Evolutionary conservation across 805 yeast species (phyloP), one percentile per base, ranked within the genome.

Genomic region (Starmera caribaea): DNA sequence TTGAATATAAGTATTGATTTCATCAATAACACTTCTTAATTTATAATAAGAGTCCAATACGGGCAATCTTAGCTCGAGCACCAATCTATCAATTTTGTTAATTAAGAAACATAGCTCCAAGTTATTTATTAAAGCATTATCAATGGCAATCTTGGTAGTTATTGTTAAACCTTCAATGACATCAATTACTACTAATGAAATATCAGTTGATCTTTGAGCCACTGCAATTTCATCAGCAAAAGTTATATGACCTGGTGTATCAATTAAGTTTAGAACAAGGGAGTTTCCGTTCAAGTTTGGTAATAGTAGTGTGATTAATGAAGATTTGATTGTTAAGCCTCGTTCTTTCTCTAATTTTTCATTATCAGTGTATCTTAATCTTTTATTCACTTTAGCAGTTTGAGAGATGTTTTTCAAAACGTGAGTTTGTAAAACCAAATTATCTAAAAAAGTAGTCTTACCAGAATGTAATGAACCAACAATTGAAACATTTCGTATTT

Each of bases 171-270:
- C 97, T 55, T 90, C 96, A 1, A 87, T 79, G 1, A 71, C 79
- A 55, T 92, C 98, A n/a, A 90, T 66, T 1, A 86, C 83, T 2
- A 88, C 57, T 0, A 81, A 61, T 0, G 74, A 75, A 2, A 81
- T 75, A 46, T 92, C 97, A 0, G 73, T 71, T 0, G 79, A 64
- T 16, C 74, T 57, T 9, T 79, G 57, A 0, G 83, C 71, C 0
- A 74, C 69, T 0, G 75, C 68, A 4, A 76, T 61, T 48, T 92
- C 97, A 53, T 87, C 96, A 26, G 68, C 61, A 52, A 92, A 92
- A 52, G 87, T 80, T 0, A 74, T 72, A 58, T 92, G 97, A 0
- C 99, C 99, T 0, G 99, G 99, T 0, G 95, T 67, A 51, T 94
- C 99, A 1, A 87, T 47, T 1, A 89, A 45, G 51, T 82, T 85